Evolutionary conservation across 257 asterid species (phyloP), one percentile per base, ranked within the genome.

Genomic region (Nicotiana otophora): DNA sequence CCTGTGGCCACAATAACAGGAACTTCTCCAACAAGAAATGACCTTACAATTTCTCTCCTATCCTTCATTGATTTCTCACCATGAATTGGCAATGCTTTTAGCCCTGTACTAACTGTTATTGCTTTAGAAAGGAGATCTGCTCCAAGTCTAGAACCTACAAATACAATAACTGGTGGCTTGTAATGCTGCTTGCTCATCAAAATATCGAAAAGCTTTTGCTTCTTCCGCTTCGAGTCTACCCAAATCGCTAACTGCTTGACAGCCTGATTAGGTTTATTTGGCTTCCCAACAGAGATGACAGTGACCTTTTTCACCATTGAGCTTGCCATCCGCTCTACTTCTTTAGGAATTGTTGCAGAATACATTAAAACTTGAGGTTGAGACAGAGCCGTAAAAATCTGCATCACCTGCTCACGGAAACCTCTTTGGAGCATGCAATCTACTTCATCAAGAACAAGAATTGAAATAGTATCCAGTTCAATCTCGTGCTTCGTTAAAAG

Each of bases 11-110:
- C 98, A 63, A 95, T 67, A 53, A 94, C 93, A 19, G 80, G 84
- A 9, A 92, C 90, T 82, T 91, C 97, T 75, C 99, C 99, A 23
- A 93, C 90, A 90, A 95, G 87, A 83, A 95, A 93, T 5, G 97
- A 90, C 81, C 90, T 85, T 33, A 95, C 60, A 82, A 87, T 81
- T 30, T 95, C 97, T 82, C 98, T 90, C 68, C 99, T 92, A 84
- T 95, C 99, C 89, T 95, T 92, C 99, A 93, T 95, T 58, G 87
- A 85, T 85, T 95, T 95, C 87, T 95, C 98, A 36, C 97, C 98
- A 62, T 95, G 99, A 69, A 95, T 94, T 11, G 99, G 91, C 58
- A 89, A 60, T 55, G 98, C 92, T 86, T 84, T 92, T 82, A 92
- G 69, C 78, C 98, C 96, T 51, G 95, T 94, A 12, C 86, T 80